Conservation (phyloP, 192 early-diverging fungal species). For the Oehlia diaphana region DNA sequence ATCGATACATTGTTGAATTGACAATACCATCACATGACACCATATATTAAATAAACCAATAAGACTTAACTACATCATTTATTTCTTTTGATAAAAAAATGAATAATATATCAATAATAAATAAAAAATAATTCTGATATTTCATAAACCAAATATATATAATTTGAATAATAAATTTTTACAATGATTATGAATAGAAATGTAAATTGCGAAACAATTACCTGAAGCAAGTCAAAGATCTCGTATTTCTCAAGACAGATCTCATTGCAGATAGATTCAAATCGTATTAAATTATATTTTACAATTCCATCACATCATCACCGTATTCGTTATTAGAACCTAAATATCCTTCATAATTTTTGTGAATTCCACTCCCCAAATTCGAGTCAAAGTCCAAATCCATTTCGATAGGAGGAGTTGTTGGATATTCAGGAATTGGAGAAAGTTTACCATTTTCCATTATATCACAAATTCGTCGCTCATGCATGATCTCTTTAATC, state of each 20-base stretch:
- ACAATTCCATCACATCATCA: conserved; percentile 9
- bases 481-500: not conserved
- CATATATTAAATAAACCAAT: no score
- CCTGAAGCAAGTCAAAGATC: no score
- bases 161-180: no score
- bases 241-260: no score
- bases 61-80: no score
- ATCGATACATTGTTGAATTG: no score
- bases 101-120: not conserved
- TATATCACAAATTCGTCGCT: not conserved
- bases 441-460: not conserved
- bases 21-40: no score
- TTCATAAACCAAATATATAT: no score
- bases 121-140: no score
- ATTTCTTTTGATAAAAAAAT: not conserved
- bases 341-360: not conserved
- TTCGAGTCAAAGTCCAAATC: not conserved
- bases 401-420: not conserved
- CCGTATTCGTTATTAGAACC: conserved; percentile 2
- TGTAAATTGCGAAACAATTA: no score
- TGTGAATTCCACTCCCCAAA: not conserved
- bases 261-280: no score
- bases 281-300: no score
- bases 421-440: not conserved
- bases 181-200: not conserved